Base-by-base conservation (phyloP, 2,329 filamentous ascomycete genomes). In the Penicillium crustosum region DNA sequence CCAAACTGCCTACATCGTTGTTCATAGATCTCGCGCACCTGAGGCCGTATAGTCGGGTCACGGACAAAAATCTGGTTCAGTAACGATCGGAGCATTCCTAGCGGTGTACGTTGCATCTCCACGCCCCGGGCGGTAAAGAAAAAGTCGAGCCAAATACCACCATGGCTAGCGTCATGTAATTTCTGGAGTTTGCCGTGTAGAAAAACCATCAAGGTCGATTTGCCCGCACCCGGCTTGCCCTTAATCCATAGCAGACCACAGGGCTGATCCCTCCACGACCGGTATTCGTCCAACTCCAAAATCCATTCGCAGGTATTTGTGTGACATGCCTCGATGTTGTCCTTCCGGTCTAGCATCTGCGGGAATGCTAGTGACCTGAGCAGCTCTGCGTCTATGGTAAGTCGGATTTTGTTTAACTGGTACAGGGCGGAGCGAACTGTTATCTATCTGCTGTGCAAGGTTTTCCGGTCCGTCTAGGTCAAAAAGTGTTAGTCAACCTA, bases 161-260 rank as follows among this genome's bases (percentile, higher is more conserved):
- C 51, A 39, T 33, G 42, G 17, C 0, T 33, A 1, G 8, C 38
- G 19, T 45, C 13, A 4, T 38, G 49, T 43, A 12, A 23, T 21
- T 19, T 23, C 10, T 39, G 17, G 6, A 62, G 23, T 19, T 57
- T 48, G 8, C 54, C 36, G 25, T 61, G 53, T 12, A 64, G 44
- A 27, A 57, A 69, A 13, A 47, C 49, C 65, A 66, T 64, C 17
- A 67, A 44, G 1, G 60, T 63, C 5, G 61, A 62, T 55, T 68
- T 69, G 1, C 66, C 65, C 3, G 61, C 54, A 19, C 66, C 66
- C 12, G 65, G 62, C 27, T 68, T 66, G 10, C 65, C 65, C 27
- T 60, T 61, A 29, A 68, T 59, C 66, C 66, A 67, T 2, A 67
- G 53, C 2, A 65, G 33, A 27, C 59, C 61, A 3, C 27, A 23